Conservation (phyloP, 2,329 filamentous ascomycete species). For the Cladosporium sp. region DNA sequence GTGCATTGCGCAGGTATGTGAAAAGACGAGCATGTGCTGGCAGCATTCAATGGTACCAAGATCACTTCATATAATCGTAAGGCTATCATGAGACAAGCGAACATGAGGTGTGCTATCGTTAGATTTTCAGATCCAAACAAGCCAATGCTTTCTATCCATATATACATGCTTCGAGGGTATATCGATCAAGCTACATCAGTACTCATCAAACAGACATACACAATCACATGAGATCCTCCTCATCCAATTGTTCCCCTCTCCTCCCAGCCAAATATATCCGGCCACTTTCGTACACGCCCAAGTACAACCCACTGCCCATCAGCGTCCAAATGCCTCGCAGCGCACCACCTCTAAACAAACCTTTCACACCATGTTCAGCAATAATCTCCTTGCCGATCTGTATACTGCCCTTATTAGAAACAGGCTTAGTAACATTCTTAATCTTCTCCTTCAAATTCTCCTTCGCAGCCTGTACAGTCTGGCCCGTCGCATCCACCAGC, state of each 20-base stretch:
- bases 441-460: conserved; percentile 27
- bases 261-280: conserved; percentile 50
- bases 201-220: neutral
- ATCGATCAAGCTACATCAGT: neutral
- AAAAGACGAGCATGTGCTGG: neutral
- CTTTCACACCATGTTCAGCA: conserved; percentile 62
- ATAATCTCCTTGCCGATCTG: conserved; percentile 64
- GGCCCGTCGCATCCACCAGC: conserved; percentile 39
- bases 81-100: neutral
- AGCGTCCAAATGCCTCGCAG: conserved; percentile 72
- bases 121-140: too few relatives aligned
- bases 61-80: neutral
- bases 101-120: too few relatives aligned
- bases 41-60: too few relatives aligned
- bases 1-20: neutral
- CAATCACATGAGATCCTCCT: conserved; percentile 22
- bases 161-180: neutral
- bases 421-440: conserved; percentile 30
- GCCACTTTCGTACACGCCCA: conserved; percentile 80
- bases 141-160: neutral
- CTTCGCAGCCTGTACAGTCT: conserved; percentile 30
- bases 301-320: conserved; percentile 65
- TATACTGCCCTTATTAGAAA: conserved; percentile 42
- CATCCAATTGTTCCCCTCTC: conserved; percentile 39
- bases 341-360: conserved; percentile 71